Evolutionary conservation across 441 rosid species (phyloP).

Genomic region (Flueggea neowawraea): DNA sequence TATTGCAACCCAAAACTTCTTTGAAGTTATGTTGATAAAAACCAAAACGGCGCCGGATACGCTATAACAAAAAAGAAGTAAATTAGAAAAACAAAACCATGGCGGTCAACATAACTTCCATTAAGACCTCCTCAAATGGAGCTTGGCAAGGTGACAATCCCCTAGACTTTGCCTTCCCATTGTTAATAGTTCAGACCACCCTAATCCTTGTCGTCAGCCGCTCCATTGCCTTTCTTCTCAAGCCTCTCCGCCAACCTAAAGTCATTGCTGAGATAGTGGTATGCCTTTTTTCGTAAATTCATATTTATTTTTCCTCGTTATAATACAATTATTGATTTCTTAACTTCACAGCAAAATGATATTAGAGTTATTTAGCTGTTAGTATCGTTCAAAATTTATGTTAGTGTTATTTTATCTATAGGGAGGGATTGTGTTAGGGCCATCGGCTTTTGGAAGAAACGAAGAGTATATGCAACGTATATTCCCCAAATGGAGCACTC

Average conservation of each 20-base stretch:
- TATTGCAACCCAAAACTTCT: too few relatives aligned
- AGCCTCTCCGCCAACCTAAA: constrained; percentile 23
- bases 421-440: constrained; percentile 24
- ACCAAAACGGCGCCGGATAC: too few relatives aligned
- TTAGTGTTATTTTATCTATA: neutral
- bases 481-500: constrained; percentile 36
- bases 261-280: constrained; percentile 22
- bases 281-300: neutral
- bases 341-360: too few relatives aligned
- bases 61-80: too few relatives aligned
- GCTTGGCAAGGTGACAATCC: constrained; percentile 27
- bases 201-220: constrained; percentile 16
- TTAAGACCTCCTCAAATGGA: constrained; percentile 23
- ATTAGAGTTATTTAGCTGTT: too few relatives aligned
- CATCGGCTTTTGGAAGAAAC: constrained; percentile 22
- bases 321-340: neutral
- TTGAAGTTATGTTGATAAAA: too few relatives aligned
- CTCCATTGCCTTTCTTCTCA: constrained; percentile 19
- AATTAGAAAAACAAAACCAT: too few relatives aligned
- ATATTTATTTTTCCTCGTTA: neutral
- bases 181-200: constrained; percentile 18
- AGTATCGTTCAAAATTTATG: too few relatives aligned
- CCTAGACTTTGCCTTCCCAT: constrained; percentile 19
- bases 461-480: constrained; percentile 13
- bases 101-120: neutral